Evolutionary conservation across 208 protist genomes (phyloP).

Genomic region (Kentomonas sorsogonicus): DNA sequence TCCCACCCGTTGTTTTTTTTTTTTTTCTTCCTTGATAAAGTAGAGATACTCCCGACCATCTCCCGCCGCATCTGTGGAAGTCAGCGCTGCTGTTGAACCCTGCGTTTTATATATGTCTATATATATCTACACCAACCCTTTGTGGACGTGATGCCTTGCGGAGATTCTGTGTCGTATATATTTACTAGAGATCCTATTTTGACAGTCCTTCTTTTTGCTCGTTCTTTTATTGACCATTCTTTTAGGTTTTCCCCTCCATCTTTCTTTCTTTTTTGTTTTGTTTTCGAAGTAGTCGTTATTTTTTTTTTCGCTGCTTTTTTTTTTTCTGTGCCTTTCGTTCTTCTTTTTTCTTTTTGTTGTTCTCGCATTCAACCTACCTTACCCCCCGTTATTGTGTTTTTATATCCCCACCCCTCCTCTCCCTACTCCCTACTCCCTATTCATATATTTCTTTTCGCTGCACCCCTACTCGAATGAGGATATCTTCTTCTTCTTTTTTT

Average conservation of each 20-base stretch:
- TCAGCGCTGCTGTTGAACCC: too few species aligned
- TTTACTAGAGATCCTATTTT: neutral
- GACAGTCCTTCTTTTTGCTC: constrained; percentile 11
- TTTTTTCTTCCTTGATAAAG: constrained; percentile 3
- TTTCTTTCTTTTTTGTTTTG: neutral
- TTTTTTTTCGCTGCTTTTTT: constrained; percentile 3
- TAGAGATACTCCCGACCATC: too few species aligned
- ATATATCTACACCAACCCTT: too few species aligned
- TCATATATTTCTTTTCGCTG: neutral
- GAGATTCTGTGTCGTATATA: neutral
- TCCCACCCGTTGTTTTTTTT: constrained; percentile 4
- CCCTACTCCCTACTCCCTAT: constrained; percentile 4
- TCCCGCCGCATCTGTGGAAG: too few species aligned
- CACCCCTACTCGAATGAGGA: neutral
- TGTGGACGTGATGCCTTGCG: too few species aligned
- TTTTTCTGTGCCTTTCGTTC: neutral
- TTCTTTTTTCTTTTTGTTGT: constrained; percentile 3
- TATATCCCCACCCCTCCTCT: constrained; percentile 4
- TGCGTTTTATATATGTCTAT: too few species aligned
- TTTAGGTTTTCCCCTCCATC: neutral
- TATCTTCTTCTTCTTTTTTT: constrained; percentile 10
- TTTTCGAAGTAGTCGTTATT: neutral
- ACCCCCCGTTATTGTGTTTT: constrained; percentile 15
- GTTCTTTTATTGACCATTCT: constrained; percentile 13
- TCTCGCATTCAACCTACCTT: neutral